phyloP scores from a whole-genome alignment of 225 moss, liverwort and hornwort species.

The Ulota crispa region DNA sequence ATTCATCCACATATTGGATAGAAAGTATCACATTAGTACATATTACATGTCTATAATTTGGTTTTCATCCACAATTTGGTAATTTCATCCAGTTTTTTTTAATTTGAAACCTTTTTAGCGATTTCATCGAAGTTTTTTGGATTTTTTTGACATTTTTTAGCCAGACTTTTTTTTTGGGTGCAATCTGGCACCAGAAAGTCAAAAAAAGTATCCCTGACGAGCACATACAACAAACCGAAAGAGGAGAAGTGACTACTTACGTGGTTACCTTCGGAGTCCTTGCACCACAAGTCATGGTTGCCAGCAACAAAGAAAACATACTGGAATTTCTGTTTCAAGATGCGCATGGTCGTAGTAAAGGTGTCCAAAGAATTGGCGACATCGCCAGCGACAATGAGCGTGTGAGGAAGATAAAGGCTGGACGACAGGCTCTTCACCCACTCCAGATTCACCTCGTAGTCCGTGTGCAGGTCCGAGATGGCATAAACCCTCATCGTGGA shows the following conservation, averaged over 20 bases:
- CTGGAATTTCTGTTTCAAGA: slow-evolving; percentile 67
- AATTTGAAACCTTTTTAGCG: no score
- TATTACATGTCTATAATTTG: no score
- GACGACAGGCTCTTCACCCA: slow-evolving; percentile 72
- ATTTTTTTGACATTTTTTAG: no score
- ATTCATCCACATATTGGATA: no score
- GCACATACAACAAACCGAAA: background rate
- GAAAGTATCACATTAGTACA: no score
- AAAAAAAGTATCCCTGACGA: no score
- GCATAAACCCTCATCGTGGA: slow-evolving; percentile 70
- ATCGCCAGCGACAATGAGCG: slow-evolving; percentile 85
- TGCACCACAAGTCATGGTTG: slow-evolving; percentile 96
- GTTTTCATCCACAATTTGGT: no score
- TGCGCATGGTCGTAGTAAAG: slow-evolving; percentile 59
- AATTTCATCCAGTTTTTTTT: no score
- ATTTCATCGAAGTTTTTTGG: no score
- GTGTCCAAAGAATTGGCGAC: slow-evolving; percentile 69
- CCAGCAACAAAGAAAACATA: slow-evolving; percentile 85
- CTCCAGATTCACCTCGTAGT: slow-evolving; percentile 72
- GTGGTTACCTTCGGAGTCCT: slow-evolving; percentile 45
- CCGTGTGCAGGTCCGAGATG: slow-evolving; percentile 86
- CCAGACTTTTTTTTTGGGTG: no score
- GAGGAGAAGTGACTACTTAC: slow-evolving; percentile 42
- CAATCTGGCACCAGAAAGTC: no score
- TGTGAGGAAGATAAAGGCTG: slow-evolving; percentile 48